A percentile compares a stretch with the other conserved stretches of the same genome.
Conservation (phyloP, 176 grass and related monocot species). For the Canna indica region DNA sequence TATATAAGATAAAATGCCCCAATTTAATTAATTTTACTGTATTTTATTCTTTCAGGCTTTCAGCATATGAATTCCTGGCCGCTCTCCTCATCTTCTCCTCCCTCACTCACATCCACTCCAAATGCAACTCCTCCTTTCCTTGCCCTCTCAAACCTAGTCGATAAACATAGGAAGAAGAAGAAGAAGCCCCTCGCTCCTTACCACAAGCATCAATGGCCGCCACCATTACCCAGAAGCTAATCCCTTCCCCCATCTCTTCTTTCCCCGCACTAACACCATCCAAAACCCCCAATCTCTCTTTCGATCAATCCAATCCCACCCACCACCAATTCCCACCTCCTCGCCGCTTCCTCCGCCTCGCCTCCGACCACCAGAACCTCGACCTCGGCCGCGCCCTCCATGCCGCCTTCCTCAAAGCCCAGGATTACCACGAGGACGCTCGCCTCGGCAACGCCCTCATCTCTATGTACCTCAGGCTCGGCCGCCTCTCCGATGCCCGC, state of each 20-base stretch:
- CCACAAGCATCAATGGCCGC: neutral
- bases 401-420: neutral
- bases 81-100: no score
- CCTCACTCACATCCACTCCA: no score
- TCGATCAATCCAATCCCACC: no score
- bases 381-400: conserved; percentile 2
- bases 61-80: no score
- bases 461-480: conserved; percentile 39
- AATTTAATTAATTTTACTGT: no score
- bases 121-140: no score
- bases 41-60: no score
- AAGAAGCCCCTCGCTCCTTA: neutral
- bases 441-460: conserved; percentile 35
- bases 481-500: conserved; percentile 26
- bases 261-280: neutral
- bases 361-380: conserved; percentile 29
- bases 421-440: conserved; percentile 2
- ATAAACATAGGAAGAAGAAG: no score
- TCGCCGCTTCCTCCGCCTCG: conserved; percentile 33
- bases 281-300: neutral
- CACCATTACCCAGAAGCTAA: neutral
- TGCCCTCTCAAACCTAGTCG: no score
- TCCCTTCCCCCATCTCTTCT: neutral
- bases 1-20: no score
- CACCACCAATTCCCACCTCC: neutral